phyloP scores from a whole-genome alignment of 441 rosid species.

The Adansonia grandidieri region DNA sequence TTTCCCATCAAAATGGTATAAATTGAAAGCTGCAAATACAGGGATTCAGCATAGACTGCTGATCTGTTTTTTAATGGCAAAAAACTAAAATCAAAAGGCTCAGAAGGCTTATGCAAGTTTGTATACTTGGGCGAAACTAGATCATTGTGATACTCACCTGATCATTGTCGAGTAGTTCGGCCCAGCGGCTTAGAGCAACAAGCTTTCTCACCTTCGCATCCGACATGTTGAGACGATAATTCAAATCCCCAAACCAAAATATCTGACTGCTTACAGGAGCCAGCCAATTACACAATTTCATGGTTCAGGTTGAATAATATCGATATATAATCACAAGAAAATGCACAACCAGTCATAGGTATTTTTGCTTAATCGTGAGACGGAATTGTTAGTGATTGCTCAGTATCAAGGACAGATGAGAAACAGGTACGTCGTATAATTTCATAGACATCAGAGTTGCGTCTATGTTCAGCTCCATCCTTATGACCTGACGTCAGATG shows the following conservation, averaged over 20 bases:
- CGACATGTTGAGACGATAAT: slow-evolving; percentile 81
- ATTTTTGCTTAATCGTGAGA: slow-evolving; percentile 79
- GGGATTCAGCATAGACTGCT: too few species aligned
- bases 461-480: slow-evolving; percentile 85
- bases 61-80: too few species aligned
- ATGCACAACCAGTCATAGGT: neutral
- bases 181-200: slow-evolving; percentile 77
- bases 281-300: slow-evolving; percentile 14
- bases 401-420: slow-evolving; percentile 65
- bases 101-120: neutral
- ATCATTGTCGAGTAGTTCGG: slow-evolving; percentile 71
- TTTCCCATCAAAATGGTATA: too few species aligned
- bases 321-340: slow-evolving; percentile 11
- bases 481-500: slow-evolving; percentile 98
- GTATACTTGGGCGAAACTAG: neutral
- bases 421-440: slow-evolving; percentile 78
- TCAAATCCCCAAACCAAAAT: slow-evolving; percentile 98
- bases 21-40: neutral
- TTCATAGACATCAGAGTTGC: slow-evolving; percentile 91
- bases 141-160: slow-evolving; percentile 52
- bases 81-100: too few species aligned
- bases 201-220: slow-evolving; percentile 80
- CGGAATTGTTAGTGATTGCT: slow-evolving; percentile 83
- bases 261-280: slow-evolving; percentile 64
- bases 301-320: neutral